phyloP scores from a whole-genome alignment of 108 stramenopile species.

The Cylindrotheca closterium region DNA sequence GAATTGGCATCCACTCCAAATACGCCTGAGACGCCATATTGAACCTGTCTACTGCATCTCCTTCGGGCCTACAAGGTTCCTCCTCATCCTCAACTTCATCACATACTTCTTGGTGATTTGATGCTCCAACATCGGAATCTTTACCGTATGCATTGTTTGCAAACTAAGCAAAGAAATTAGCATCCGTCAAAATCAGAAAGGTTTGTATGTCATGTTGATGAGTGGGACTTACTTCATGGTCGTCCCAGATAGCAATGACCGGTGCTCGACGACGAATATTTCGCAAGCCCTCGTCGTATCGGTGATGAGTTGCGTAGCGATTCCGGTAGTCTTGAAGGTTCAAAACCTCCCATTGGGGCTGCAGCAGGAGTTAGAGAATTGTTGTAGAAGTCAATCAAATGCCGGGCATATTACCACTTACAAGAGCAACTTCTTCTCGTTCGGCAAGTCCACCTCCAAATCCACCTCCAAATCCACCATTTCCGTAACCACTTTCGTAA shows the following conservation, averaged over 20 bases:
- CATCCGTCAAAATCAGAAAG: too few relatives aligned
- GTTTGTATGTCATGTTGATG: too few relatives aligned
- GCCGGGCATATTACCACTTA: too few relatives aligned
- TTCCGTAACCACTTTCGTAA: conserved; percentile 33
- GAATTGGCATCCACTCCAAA: conserved; percentile 41
- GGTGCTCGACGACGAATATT: conserved; percentile 30
- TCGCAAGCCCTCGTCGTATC: conserved; percentile 25
- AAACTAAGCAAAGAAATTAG: conserved; percentile 6
- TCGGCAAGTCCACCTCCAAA: too few relatives aligned
- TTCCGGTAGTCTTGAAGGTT: conserved; percentile 24
- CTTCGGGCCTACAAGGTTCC: conserved; percentile 23
- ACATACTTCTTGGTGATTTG: conserved; percentile 29
- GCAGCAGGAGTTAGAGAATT: neutral
- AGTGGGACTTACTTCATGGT: conserved; percentile 16
- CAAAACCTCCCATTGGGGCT: conserved; percentile 28
- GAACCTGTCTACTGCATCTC: conserved; percentile 1
- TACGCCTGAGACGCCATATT: conserved; percentile 26
- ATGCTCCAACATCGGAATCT: conserved; percentile 8
- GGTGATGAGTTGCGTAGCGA: conserved; percentile 14
- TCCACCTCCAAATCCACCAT: too few relatives aligned
- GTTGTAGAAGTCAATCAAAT: too few relatives aligned
- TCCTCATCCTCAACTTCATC: neutral
- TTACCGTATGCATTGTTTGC: conserved; percentile 22
- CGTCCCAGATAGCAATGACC: conserved; percentile 24
- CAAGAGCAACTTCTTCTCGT: too few relatives aligned